Evolutionary conservation across 345 rosid genomes (phyloP), one percentile per base, ranked within the genome.

Genomic region (Capsella bursapastoris): DNA sequence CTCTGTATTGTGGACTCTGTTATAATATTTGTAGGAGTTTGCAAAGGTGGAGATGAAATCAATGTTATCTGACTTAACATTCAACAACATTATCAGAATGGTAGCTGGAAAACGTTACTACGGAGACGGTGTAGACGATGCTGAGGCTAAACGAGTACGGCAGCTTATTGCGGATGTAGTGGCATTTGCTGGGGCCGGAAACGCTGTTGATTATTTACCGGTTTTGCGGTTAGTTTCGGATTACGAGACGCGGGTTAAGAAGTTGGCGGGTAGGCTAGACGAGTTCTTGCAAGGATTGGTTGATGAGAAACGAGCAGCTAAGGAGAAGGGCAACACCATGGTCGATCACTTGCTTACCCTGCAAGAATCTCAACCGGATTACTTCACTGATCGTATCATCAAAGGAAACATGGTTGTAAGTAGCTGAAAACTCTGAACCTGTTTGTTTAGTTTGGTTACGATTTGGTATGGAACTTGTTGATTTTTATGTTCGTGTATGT

Each of bases 331-430:
- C 3, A 76, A 81, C 22, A 83, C 71, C 0, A 73, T 85, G 89
- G 67, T 91, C 7, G 72, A 81, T 78, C 92, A 84, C 59, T 67
- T 91, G 9, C 88, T 91, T 60, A 64, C 83, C n/a, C 34, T 84
- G 44, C 92, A 87, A 59, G 77, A 83, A 57, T 71, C 86, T 0
- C 77, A 86, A 25, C 88, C 92, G 0, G 84, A 83, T 2, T 80
- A 80, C 75, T 84, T 83, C 72, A 66, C 77, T 0, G 89, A 90
- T 69, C 70, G 71, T 3, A 82, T 73, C 31, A 86, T 88, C 70
- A 87, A 89, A 82, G 90, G 88, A 18, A 74, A 76, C 35, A 34
- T 79, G 32, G 4, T 81, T 28, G 86, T 82, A 43, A 68, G 84
- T 72, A 3, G 0, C 13, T 7, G 8, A 34, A 12, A 4, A 38